Percentiles rank a stretch among this genome's conserved stretches.
Conservation (phyloP, 495 filamentous ascomycete species). For the Penicillium parvum region DNA sequence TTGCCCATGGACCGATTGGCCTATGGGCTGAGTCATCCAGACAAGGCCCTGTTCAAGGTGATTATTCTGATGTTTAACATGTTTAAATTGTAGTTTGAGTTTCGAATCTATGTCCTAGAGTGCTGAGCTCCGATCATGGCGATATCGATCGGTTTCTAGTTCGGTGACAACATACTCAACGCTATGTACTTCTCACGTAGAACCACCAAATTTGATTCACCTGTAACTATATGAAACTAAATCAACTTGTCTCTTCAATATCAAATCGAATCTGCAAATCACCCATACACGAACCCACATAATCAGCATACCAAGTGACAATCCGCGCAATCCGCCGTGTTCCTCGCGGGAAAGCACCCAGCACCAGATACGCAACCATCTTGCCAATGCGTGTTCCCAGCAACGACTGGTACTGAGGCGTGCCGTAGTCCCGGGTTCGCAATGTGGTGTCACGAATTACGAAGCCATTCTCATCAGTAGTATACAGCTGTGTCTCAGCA, state of each 20-base stretch:
- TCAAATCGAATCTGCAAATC: too few relatives aligned
- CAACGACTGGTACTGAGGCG: not conserved
- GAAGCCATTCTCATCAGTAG: not conserved
- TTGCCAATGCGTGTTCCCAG: not conserved
- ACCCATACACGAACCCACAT: too few relatives aligned
- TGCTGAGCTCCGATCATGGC: too few relatives aligned
- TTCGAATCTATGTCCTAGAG: too few relatives aligned
- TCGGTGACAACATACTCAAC: too few relatives aligned
- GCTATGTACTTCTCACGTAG: too few relatives aligned
- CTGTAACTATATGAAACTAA: too few relatives aligned
- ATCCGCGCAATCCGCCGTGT: not conserved
- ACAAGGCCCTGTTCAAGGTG: too few relatives aligned
- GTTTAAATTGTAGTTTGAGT: not conserved
- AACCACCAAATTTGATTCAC: too few relatives aligned
- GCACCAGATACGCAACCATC: not conserved
- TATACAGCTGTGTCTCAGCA: not conserved
- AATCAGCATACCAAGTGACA: slow-evolving; percentile 6
- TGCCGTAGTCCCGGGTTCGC: not conserved
- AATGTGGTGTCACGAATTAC: not conserved
- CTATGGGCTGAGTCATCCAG: not conserved
- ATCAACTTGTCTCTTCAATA: too few relatives aligned
- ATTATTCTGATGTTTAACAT: too few relatives aligned
- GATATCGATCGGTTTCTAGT: too few relatives aligned
- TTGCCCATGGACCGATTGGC: not conserved
- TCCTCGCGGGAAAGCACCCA: not conserved